Percentiles rank a stretch among this genome's conserved stretches.
phyloP scores from a whole-genome alignment of 2,329 filamentous ascomycete species.

The Stagonosporopsis vannaccii region DNA sequence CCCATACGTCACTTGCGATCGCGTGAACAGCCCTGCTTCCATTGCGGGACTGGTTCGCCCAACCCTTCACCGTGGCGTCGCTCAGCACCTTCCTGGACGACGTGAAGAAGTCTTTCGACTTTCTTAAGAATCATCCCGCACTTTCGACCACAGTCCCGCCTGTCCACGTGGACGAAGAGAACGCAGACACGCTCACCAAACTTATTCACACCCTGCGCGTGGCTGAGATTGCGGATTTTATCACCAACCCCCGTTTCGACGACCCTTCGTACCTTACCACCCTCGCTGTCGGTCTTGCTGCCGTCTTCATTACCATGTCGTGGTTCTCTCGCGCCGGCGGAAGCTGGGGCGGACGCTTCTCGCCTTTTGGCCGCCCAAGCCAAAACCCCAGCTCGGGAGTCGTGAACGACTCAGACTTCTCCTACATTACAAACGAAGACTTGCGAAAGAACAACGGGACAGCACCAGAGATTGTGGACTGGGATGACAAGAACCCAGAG shows the following conservation, averaged over 20 bases:
- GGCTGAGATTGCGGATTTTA: slow-evolving; percentile 33
- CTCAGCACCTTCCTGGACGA: slow-evolving; percentile 42
- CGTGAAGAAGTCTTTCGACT: slow-evolving; percentile 47
- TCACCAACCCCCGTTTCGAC: slow-evolving; percentile 43
- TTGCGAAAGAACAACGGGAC: slow-evolving; percentile 58
- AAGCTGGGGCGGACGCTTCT: slow-evolving; percentile 56
- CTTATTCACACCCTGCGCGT: slow-evolving; percentile 30
- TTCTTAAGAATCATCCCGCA: slow-evolving; percentile 42
- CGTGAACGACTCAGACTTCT: slow-evolving; percentile 79
- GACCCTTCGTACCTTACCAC: slow-evolving; percentile 43
- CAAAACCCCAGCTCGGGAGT: slow-evolving; percentile 54
- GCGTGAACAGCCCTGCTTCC: slow-evolving; percentile 22
- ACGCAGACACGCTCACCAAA: slow-evolving; percentile 32
- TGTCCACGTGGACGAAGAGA: slow-evolving; percentile 17
- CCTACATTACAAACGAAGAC: slow-evolving; percentile 83
- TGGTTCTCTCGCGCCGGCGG: slow-evolving; percentile 57
- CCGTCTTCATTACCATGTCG: slow-evolving; percentile 54
- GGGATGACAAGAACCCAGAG: slow-evolving; percentile 50
- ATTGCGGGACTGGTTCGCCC: slow-evolving; percentile 16
- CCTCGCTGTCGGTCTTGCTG: slow-evolving; percentile 47
- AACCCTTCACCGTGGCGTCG: slow-evolving; percentile 46
- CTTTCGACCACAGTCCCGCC: slow-evolving; percentile 34
- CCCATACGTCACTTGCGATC: slow-evolving; percentile 17
- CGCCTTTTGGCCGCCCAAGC: slow-evolving; percentile 56
- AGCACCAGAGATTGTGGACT: slow-evolving; percentile 48